These are phyloP conservation scores for Saccharum hybrid DNA, from an alignment of 202 grass and related monocot species.

Conservation along the genomic window DNA sequence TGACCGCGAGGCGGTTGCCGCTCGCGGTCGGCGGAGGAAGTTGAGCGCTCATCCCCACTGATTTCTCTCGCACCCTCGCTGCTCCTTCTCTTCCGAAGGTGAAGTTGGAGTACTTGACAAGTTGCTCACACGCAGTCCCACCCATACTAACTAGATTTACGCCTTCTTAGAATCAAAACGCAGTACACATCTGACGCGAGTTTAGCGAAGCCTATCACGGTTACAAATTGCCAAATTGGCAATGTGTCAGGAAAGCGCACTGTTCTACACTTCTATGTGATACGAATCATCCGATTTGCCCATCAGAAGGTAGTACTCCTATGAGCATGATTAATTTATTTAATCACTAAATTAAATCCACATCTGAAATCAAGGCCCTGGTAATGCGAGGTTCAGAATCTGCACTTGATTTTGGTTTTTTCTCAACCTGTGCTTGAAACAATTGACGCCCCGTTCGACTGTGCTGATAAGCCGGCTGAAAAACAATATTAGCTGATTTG, in stretches of 20 bases:
- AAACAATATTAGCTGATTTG: no score
- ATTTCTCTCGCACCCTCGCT: not conserved
- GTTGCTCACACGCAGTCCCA: not conserved
- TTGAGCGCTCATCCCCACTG: constrained; percentile 5
- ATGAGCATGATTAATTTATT: not conserved
- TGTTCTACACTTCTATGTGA: no score
- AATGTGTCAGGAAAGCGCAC: not conserved
- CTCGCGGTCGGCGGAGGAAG: constrained; percentile 20
- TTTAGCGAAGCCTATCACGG: not conserved
- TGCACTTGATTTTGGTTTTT: not conserved
- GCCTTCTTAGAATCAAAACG: not conserved
- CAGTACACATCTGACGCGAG: not conserved
- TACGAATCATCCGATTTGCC: not conserved
- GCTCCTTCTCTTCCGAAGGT: not conserved
- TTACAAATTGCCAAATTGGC: not conserved
- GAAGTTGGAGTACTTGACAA: not conserved
- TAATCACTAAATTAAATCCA: not conserved
- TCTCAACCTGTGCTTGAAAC: not conserved
- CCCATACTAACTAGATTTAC: not conserved
- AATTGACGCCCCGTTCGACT: no score
- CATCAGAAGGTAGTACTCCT: not conserved
- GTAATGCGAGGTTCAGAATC: not conserved
- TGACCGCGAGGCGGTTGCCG: constrained; percentile 47
- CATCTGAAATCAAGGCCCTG: not conserved
- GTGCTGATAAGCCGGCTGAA: no score